Evolutionary conservation across 2,329 filamentous ascomycete species (phyloP).

Genomic region (Alternaria arbusti): DNA sequence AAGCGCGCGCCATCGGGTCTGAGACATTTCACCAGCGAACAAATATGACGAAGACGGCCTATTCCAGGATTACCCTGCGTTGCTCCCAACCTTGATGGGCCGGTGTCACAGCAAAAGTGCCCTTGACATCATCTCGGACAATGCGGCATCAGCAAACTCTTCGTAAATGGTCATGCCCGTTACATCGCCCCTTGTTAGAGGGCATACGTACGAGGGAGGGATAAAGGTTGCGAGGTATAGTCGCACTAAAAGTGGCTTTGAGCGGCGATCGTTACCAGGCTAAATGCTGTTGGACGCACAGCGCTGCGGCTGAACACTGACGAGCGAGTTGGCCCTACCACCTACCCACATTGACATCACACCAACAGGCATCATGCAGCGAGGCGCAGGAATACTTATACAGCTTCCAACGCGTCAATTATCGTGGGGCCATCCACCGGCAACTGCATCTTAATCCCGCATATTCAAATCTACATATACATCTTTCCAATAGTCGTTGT

Average conservation of each 20-base stretch:
- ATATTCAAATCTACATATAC: background rate
- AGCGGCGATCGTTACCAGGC: slow-evolving; percentile 1
- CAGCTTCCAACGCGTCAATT: background rate
- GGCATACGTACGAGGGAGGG: background rate
- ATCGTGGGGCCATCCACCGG: background rate
- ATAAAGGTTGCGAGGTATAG: background rate
- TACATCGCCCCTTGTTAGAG: slow-evolving; percentile 1
- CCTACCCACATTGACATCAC: slow-evolving; percentile 6
- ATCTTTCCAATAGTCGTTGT: background rate
- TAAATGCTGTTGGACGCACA: slow-evolving; percentile 10
- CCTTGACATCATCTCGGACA: slow-evolving; percentile 12
- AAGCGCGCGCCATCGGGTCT: background rate
- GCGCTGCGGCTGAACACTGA: slow-evolving; percentile 20
- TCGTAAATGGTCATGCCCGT: slow-evolving; percentile 2
- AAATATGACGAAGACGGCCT: background rate
- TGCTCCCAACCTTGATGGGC: background rate
- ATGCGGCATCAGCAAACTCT: background rate
- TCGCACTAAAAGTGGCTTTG: slow-evolving; percentile 5
- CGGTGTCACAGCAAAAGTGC: background rate
- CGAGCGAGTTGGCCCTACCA: slow-evolving; percentile 5
- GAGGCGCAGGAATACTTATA: slow-evolving; percentile 3
- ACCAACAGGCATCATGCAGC: background rate
- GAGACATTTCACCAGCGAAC: background rate
- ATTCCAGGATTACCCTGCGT: background rate
- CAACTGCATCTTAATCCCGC: background rate